Percentiles rank a stretch among this genome's conserved stretches.
Conservation (phyloP, 352 stramenopile genomes). For the Phytophthora pinifolia region DNA sequence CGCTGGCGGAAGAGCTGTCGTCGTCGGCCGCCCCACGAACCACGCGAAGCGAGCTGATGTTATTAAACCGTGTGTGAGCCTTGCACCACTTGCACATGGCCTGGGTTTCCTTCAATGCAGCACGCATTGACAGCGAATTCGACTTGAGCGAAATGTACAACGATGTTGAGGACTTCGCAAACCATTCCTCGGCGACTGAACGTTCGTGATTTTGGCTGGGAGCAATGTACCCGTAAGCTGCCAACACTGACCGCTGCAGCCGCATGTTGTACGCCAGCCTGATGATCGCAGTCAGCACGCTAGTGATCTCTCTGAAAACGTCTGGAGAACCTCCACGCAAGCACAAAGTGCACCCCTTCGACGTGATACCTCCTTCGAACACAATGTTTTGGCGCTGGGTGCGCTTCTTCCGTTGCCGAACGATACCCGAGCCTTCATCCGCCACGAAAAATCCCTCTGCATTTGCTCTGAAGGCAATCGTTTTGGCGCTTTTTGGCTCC, state of each 20-base stretch:
- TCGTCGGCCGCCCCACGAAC: constrained; percentile 28
- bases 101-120: constrained; percentile 77
- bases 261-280: constrained; percentile 81
- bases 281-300: constrained; percentile 60
- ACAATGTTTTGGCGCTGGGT: constrained; percentile 84
- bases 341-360: constrained; percentile 82
- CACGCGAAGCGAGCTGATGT: constrained; percentile 76
- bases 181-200: constrained; percentile 82
- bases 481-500: constrained; percentile 68
- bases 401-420: constrained; percentile 45
- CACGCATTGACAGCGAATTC: constrained; percentile 84
- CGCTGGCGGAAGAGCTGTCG: constrained; percentile 13
- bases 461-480: constrained; percentile 45
- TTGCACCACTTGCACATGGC: constrained; percentile 87
- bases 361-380: constrained; percentile 75
- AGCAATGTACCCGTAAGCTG: constrained; percentile 62
- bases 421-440: constrained; percentile 14
- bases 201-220: constrained; percentile 49
- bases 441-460: constrained; percentile 20
- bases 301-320: constrained; percentile 71
- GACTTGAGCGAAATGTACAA: constrained; percentile 86
- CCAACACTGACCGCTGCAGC: constrained; percentile 60
- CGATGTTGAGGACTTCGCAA: constrained; percentile 76
- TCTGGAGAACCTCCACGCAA: constrained; percentile 64
- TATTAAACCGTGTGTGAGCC: constrained; percentile 77